These are phyloP conservation scores for Candida patagonica DNA, from an alignment of 805 yeast genomes.

Conservation along the genomic window DNA sequence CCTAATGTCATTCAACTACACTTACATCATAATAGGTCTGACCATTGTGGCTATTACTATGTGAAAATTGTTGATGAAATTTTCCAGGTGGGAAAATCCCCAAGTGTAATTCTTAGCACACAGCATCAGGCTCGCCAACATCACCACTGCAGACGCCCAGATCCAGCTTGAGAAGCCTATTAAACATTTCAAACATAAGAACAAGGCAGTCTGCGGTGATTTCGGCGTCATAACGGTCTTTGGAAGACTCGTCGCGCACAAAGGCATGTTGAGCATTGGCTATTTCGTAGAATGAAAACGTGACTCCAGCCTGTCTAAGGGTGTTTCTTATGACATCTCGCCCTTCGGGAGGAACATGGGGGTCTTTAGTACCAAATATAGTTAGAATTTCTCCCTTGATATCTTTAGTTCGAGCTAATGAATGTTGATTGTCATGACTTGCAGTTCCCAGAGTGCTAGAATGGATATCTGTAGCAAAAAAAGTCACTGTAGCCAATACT, in stretches of 20 bases:
- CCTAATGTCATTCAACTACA: no score
- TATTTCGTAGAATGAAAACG: conserved; percentile 63
- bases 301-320: conserved; percentile 49
- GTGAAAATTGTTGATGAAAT: conserved; percentile 1
- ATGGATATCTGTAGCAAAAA: conserved; percentile 77
- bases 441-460: conserved; percentile 57
- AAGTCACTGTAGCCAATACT: conserved; percentile 60
- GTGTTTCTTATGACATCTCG: conserved; percentile 59
- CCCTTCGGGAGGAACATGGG: conserved; percentile 73
- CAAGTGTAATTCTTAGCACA: conserved; percentile 37
- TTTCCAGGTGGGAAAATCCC: background rate
- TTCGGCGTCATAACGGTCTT: conserved; percentile 78
- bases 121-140: conserved; percentile 45
- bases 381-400: conserved; percentile 50
- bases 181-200: conserved; percentile 61
- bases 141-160: conserved; percentile 48
- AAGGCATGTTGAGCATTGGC: conserved; percentile 80
- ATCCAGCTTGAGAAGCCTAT: conserved; percentile 56
- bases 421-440: conserved; percentile 43
- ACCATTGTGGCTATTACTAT: background rate
- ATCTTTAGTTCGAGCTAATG: conserved; percentile 49
- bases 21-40: conserved; percentile 42
- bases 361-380: conserved; percentile 69
- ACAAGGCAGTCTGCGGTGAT: conserved; percentile 58
- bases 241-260: conserved; percentile 67